Evolutionary conservation across 352 stramenopile genomes (phyloP).

Genomic region (Phytophthora crassamura): DNA sequence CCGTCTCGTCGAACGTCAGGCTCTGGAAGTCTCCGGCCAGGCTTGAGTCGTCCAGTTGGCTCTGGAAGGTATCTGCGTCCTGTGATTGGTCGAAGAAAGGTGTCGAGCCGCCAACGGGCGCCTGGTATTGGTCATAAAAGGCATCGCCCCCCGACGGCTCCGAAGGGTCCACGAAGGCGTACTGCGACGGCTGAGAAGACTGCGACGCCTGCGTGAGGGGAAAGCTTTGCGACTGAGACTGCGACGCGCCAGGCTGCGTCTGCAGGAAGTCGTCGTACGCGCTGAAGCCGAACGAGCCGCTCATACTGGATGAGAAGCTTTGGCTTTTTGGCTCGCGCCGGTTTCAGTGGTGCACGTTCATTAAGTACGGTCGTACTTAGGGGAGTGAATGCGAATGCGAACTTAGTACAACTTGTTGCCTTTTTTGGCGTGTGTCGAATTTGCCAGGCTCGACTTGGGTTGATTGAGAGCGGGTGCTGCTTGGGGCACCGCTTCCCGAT

Average conservation of each 20-base stretch:
- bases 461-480: no score
- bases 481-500: no score
- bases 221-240: slow-evolving; percentile 49
- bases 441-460: no score
- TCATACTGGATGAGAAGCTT: slow-evolving; percentile 25
- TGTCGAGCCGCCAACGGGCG: slow-evolving; percentile 14
- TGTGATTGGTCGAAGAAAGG: slow-evolving; percentile 44
- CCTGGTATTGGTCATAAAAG: slow-evolving; percentile 76
- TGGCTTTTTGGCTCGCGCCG: background rate
- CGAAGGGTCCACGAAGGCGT: slow-evolving; percentile 74
- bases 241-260: slow-evolving; percentile 59
- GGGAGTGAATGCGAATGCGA: no score
- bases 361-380: no score
- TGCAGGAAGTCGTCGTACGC: slow-evolving; percentile 66
- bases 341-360: background rate
- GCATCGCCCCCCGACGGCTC: slow-evolving; percentile 44
- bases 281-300: slow-evolving; percentile 51
- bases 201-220: slow-evolving; percentile 7
- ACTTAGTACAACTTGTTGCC: no score
- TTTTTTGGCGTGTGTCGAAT: no score
- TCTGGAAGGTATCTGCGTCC: slow-evolving; percentile 40
- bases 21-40: slow-evolving; percentile 61
- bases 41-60: slow-evolving; percentile 46
- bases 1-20: slow-evolving; percentile 75
- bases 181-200: slow-evolving; percentile 38